Conservation (phyloP, 192 early-diverging fungal species). For the Rhizophagus sp. region DNA sequence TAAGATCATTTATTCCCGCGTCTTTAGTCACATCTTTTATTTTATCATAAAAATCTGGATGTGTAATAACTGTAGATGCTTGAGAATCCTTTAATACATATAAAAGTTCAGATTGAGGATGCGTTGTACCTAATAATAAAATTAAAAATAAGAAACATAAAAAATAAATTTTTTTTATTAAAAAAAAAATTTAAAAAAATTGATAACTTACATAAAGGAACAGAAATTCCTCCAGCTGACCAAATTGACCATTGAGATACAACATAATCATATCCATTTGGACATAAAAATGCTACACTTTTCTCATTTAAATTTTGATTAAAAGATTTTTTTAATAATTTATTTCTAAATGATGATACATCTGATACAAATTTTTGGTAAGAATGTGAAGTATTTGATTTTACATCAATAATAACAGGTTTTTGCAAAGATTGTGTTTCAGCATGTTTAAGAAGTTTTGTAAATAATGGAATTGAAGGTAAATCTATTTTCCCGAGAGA, state of each 20-base stretch:
- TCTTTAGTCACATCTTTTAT: conserved; percentile 27
- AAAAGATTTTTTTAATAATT: conserved; percentile 25
- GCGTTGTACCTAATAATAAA: conserved; percentile 50
- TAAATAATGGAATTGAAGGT: conserved; percentile 40
- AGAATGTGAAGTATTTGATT: conserved; percentile 26
- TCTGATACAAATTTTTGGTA: conserved; percentile 39
- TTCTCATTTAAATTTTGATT: conserved; percentile 35
- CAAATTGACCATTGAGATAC: conserved; percentile 74
- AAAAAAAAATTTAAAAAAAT: no score
- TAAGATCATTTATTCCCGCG: conserved; percentile 4
- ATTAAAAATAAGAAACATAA: not conserved
- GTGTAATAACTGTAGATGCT: conserved; percentile 59
- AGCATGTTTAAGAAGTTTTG: conserved; percentile 35
- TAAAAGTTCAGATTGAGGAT: conserved; percentile 74
- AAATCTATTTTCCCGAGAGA: conserved; percentile 3
- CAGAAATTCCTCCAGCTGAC: conserved; percentile 77
- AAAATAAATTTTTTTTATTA: not conserved
- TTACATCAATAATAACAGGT: conserved; percentile 39
- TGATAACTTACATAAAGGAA: conserved; percentile 65
- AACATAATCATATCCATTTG: conserved; percentile 65
- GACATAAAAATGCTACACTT: conserved; percentile 44
- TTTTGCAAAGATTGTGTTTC: not conserved
- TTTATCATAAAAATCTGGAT: conserved; percentile 48
- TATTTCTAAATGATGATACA: conserved; percentile 29
- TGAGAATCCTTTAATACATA: conserved; percentile 74